These are phyloP conservation scores for Brettanomyces naardenensis DNA, from an alignment of 805 yeast genomes.

Conservation along the genomic window DNA sequence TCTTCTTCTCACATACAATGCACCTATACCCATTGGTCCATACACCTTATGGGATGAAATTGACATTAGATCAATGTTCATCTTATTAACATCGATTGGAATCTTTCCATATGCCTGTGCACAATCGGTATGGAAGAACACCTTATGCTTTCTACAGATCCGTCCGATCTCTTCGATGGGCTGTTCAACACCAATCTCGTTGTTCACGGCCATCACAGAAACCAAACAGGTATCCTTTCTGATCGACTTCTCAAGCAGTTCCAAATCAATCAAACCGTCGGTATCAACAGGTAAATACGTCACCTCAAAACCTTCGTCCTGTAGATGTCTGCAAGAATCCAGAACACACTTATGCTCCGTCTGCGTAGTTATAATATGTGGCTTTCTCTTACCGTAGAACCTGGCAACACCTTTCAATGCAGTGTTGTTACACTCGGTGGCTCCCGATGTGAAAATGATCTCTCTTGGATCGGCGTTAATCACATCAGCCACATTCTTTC, in stretches of 20 bases:
- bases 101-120: slow-evolving; percentile 97
- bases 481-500: slow-evolving; percentile 72
- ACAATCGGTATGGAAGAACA: slow-evolving; percentile 95
- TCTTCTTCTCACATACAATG: slow-evolving; percentile 90
- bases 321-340: slow-evolving; percentile 90
- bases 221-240: slow-evolving; percentile 88
- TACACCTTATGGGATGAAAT: slow-evolving; percentile 94
- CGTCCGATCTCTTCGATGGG: slow-evolving; percentile 91
- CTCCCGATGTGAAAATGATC: slow-evolving; percentile 94
- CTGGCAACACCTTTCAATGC: slow-evolving; percentile 93
- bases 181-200: slow-evolving; percentile 96
- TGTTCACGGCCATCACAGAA: slow-evolving; percentile 94
- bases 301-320: slow-evolving; percentile 94
- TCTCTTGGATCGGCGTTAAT: slow-evolving; percentile 95
- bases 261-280: slow-evolving; percentile 75
- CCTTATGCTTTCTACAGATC: slow-evolving; percentile 78
- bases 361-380: slow-evolving; percentile 90
- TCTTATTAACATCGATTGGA: slow-evolving; percentile 83
- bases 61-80: slow-evolving; percentile 88
- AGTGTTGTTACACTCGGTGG: slow-evolving; percentile 95
- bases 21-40: slow-evolving; percentile 98
- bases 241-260: slow-evolving; percentile 72
- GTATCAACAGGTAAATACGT: slow-evolving; percentile 80
- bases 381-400: slow-evolving; percentile 82
- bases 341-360: slow-evolving; percentile 99